A percentile compares a stretch with the other conserved stretches of the same genome.
Conservation (phyloP, 306 rosid species). For the Corylus americana region DNA sequence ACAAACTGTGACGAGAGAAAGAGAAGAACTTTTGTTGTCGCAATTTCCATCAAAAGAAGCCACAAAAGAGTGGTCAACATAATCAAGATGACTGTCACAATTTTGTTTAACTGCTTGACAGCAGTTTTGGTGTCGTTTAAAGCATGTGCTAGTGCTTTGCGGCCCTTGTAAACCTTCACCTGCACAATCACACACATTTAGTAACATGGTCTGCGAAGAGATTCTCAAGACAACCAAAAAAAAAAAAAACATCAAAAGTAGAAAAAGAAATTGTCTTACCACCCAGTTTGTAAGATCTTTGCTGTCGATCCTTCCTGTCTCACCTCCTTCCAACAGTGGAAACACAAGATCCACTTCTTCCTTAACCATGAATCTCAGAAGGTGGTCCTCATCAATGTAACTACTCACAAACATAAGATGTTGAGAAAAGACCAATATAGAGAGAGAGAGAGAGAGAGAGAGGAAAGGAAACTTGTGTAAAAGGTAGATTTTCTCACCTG, state of each 20-base stretch:
- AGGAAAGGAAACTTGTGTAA: not conserved
- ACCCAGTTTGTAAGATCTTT: slow-evolving; percentile 74
- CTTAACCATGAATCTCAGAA: slow-evolving; percentile 72
- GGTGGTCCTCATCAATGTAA: slow-evolving; percentile 72
- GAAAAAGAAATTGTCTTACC: slow-evolving; percentile 50
- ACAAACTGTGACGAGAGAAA: slow-evolving; percentile 77
- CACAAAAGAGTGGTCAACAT: slow-evolving; percentile 56
- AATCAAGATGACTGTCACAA: slow-evolving; percentile 52
- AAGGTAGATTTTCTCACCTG: slow-evolving; percentile 52
- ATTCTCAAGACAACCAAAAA: not conserved
- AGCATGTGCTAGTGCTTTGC: slow-evolving; percentile 83
- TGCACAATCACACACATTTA: slow-evolving; percentile 34
- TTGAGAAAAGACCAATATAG: slow-evolving; percentile 14
- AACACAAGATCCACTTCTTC: slow-evolving; percentile 74
- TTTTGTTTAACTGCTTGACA: slow-evolving; percentile 75
- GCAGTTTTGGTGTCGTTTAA: slow-evolving; percentile 91
- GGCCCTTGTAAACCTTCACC: slow-evolving; percentile 82
- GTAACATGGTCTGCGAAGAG: not conserved
- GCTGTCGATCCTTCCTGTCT: slow-evolving; percentile 53
- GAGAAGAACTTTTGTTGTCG: slow-evolving; percentile 79
- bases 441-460: no score
- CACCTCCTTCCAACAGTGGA: slow-evolving; percentile 58
- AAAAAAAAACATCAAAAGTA: not conserved
- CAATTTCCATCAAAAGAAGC: slow-evolving; percentile 89
- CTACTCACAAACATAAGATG: slow-evolving; percentile 37